Evolutionary conservation across 176 grass and related monocot species (phyloP), one percentile per base, ranked within the genome.

Genomic region (Elymus sibiricus): DNA sequence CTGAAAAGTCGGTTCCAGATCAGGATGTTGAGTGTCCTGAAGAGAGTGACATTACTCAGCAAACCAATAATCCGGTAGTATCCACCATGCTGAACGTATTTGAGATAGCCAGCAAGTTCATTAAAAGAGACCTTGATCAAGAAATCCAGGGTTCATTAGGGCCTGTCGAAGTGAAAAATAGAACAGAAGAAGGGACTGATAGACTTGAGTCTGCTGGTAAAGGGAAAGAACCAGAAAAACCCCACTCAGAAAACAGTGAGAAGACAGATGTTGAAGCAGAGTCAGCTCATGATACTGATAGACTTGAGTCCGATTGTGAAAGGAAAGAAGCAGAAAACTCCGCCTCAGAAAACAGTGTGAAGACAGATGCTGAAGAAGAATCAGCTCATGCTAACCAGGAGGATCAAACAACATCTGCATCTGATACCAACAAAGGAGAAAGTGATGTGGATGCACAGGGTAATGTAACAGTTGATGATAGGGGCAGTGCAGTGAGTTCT

Each of bases 101-200:
- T 44, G 80, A 89, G 70, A 74, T 58, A 64, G 82, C 88, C 70
- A 84, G 74, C 70, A 86, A 77, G 51, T 85, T 78, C 40, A 85
- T 86, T 10, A 78, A 93, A 89, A 78, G 88, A 69, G 89, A 87
- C 9, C 29, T 83, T 29, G 85, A 76, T 68, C 84, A 89, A 89
- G 79, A 81, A 83, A 55, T 38, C 35, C 70, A 75, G 53, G 80
- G 77, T 49, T 85, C 75, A 74, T 25, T 22, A 63, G 55, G 22
- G 38, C 65, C 67, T 79, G 51, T n/a, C 22, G 66, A 91, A 80
- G 32, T 66, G 19, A 55, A 83, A 60, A 76, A 73, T 40, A 46
- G 42, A 24, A 79, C 70, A 64, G 64, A 78, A 87, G 72, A 51
- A 83, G 28, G 32, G 60, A 53, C 5, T 22, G 37, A 59, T 76